Evolutionary conservation across 345 rosid species (phyloP), one percentile per base, ranked within the genome.

Genomic region (Sisymbrium irio): DNA sequence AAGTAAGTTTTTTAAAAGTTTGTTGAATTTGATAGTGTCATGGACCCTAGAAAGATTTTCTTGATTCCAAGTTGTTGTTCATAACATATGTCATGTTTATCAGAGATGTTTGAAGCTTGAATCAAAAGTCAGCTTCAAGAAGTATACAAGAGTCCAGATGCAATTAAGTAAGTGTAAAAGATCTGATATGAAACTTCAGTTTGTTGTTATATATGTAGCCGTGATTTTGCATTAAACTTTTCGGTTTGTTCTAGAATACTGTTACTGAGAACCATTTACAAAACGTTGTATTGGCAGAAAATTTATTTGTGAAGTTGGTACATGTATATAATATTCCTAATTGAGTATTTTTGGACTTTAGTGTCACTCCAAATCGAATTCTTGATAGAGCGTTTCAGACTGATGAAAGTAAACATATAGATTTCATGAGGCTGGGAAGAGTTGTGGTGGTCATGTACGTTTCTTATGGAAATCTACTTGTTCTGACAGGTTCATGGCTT

Each of bases 351-450:
- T 71, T 18, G 60, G 17, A 70, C 36, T 0, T 57, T 74, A 92
- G 99, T 84, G 89, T 97, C 51, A 88, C 99, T 30, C 69, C 97
- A 0, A 98, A 98, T 6, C 98, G 99, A 19, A 92, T 95, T 67
- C 90, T 95, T 22, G 99, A 95, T 78, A 88, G 94, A 78, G 98
- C 98, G 41, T 84, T 92, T 74, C 94, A 92, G 78, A 98, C 99
- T 32, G 99, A 95, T 83, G 99, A 92, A 62, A 81, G 74, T 47
- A 92, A 71, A 83, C 99, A 95, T 73, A 97, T 94, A 12, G 99
- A 95, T 84, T 83, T 92, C 80, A 69, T 95, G 84, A 86, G 97
- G 83, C 96, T 95, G 92, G 98, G 92, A 86, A 35, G 66, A 37
- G 56, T 63, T 17, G 36, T 67, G 42, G 33, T 20, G 17, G 19